phyloP scores from a whole-genome alignment of 176 grass and related monocot species.

The Raddia distichophylla region DNA sequence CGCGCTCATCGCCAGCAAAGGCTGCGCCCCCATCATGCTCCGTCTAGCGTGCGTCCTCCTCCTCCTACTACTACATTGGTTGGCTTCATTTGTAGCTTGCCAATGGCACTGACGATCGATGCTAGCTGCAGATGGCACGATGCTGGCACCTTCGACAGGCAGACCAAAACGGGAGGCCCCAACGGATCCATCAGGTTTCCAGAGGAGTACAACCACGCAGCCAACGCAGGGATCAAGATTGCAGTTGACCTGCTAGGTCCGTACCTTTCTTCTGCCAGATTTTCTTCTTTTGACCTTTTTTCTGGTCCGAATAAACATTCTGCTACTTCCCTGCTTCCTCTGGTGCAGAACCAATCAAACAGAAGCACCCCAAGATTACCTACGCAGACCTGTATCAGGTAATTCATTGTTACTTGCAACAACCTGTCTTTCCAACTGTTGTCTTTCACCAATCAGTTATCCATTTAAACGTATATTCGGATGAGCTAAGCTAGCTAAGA shows the following conservation, averaged over 20 bases:
- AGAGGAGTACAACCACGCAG: slow-evolving; percentile 51
- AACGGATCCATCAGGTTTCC: slow-evolving; percentile 60
- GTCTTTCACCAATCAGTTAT: too few species aligned
- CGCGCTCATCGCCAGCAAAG: slow-evolving; percentile 57
- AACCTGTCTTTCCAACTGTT: too few species aligned
- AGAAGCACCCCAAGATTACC: slow-evolving; percentile 65
- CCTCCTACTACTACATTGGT: too few species aligned
- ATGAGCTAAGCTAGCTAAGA: too few species aligned
- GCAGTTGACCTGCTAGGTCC: slow-evolving; percentile 72
- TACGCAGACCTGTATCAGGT: slow-evolving; percentile 86
- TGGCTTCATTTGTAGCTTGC: neutral
- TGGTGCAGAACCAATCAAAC: slow-evolving; percentile 63
- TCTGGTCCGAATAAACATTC: too few species aligned
- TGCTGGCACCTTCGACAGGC: slow-evolving; percentile 68
- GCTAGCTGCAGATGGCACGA: slow-evolving; percentile 63
- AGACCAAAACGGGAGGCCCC: slow-evolving; percentile 61
- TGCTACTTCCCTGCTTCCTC: neutral
- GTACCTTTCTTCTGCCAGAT: neutral
- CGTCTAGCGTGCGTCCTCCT: slow-evolving; percentile 53
- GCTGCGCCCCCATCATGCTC: slow-evolving; percentile 66
- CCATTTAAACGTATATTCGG: too few species aligned
- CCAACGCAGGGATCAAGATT: slow-evolving; percentile 67
- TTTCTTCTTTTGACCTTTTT: neutral
- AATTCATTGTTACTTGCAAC: neutral
- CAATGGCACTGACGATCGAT: neutral